A percentile compares a stretch with the other conserved stretches of the same genome.
Conservation (phyloP, 306 rosid genomes). For the Quercus suber region DNA sequence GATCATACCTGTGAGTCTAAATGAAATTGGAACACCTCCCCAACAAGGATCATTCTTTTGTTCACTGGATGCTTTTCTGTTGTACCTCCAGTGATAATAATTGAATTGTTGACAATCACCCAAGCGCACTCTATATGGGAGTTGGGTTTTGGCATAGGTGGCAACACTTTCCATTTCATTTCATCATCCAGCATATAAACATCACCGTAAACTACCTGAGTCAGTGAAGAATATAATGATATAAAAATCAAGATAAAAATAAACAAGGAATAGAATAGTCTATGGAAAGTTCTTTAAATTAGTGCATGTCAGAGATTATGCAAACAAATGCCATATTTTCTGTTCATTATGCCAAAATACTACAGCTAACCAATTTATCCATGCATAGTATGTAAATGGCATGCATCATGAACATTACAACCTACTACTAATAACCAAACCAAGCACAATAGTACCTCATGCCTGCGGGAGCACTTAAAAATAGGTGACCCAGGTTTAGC, state of each 20-base stretch:
- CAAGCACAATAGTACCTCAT: conserved; percentile 48
- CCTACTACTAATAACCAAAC: background rate
- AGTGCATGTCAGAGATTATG: background rate
- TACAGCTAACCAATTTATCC: background rate
- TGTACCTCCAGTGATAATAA: conserved; percentile 78
- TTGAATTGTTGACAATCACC: conserved; percentile 71
- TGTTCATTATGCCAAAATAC: conserved; percentile 3
- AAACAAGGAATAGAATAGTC: background rate
- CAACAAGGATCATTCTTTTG: conserved; percentile 81
- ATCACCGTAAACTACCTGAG: conserved; percentile 80
- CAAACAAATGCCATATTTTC: background rate
- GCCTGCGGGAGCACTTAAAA: conserved; percentile 92
- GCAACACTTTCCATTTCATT: conserved; percentile 78
- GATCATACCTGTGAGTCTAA: conserved; percentile 53
- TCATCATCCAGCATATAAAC: conserved; percentile 78
- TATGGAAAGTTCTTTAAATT: background rate
- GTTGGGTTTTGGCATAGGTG: conserved; percentile 79
- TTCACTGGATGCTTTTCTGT: conserved; percentile 84
- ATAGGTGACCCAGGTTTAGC: conserved; percentile 91
- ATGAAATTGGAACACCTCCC: conserved; percentile 80
- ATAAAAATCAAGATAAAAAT: background rate
- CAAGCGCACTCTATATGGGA: conserved; percentile 86
- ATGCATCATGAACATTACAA: conserved; percentile 2
- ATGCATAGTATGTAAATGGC: background rate
- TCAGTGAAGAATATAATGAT: conserved; percentile 10